Base-by-base conservation (phyloP, 805 yeast genomes). In the Candida endomychidarum region DNA sequence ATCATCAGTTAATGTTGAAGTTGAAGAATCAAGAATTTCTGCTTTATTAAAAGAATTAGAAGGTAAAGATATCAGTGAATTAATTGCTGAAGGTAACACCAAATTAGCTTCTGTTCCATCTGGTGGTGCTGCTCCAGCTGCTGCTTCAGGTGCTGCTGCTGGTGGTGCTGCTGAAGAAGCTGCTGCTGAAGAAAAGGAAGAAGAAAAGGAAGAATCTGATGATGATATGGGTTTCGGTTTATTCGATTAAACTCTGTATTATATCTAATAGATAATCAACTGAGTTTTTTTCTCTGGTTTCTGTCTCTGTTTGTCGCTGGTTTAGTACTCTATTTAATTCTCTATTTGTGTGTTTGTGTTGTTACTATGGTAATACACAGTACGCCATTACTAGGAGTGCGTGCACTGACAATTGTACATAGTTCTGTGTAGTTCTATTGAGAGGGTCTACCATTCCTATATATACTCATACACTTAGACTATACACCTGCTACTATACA, bases 91-190 rank as follows among this genome's bases (percentile, higher is more conserved):
- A 77, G 99, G 99, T 80, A 75, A 85, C 75, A 75, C 84, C 76
- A 93, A 93, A 80, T 86, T 93, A 68, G 95, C 98, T 59, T 82
- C 98, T 57, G 93, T 71, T 63, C 70, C 73, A 67, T 65, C 73
- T 41, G 73, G 58, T 49, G 67, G 74, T 50, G 73, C 73, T 58
- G 63, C 70, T 46, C 63, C 57, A 53, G 60, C 66, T 48, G 57
- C 62, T 41, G 51, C 57, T 42, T 60, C 58, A 50, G 59, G 60
- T 49, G 65, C 61, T 50, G 67, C 60, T 46, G 63, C 58, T 41
- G 61, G 50, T 45, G 63, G 49, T 51, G 67, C 49, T 45, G 64
- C 58, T 34, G 70, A 52, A 46, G 71, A 49, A 40, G 70, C 90
- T 28, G 46, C 53, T 37, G 70, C 49, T 48, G 67, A 58, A 53